Conservation (phyloP, 2,329 filamentous ascomycete genomes). For the Verticillium tricorpus region DNA sequence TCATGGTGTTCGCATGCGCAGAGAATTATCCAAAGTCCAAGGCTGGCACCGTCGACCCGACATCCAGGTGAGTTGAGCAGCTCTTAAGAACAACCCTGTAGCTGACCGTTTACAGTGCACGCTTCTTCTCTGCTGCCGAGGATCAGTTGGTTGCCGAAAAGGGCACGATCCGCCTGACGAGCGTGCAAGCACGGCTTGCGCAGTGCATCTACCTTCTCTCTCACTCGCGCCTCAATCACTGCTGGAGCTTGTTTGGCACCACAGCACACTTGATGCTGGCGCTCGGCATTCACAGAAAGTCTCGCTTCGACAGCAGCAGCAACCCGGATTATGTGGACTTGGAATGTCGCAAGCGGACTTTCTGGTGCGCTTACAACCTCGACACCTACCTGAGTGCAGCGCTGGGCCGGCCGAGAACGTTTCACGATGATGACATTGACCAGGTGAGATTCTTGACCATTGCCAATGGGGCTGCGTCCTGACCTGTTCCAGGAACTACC, state of each 20-base stretch:
- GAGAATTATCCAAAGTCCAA: constrained; percentile 31
- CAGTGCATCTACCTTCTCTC: constrained; percentile 40
- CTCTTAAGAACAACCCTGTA: too few species aligned
- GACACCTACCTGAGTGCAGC: constrained; percentile 61
- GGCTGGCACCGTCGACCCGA: constrained; percentile 11
- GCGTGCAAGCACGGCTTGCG: constrained; percentile 33
- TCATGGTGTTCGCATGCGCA: constrained; percentile 48
- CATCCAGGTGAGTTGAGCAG: constrained; percentile 8
- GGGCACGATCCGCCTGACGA: constrained; percentile 29
- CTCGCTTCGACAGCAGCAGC: background rate
- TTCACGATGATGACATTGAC: constrained; percentile 62
- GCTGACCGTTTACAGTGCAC: constrained; percentile 13
- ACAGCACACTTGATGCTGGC: constrained; percentile 30
- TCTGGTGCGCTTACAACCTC: constrained; percentile 61
- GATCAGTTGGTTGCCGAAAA: constrained; percentile 31
- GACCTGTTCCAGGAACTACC: constrained; percentile 38
- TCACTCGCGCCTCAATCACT: constrained; percentile 39
- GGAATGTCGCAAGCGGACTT: constrained; percentile 39
- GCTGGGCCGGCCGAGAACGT: constrained; percentile 54
- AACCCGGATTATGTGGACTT: constrained; percentile 22
- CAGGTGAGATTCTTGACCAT: constrained; percentile 24
- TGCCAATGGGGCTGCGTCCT: background rate
- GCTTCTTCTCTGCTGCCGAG: constrained; percentile 27
- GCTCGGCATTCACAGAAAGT: constrained; percentile 16
- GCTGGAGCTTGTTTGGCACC: constrained; percentile 40